Base-by-base conservation (phyloP, 116 monocot species). In the Phalaenopsis hybrid region DNA sequence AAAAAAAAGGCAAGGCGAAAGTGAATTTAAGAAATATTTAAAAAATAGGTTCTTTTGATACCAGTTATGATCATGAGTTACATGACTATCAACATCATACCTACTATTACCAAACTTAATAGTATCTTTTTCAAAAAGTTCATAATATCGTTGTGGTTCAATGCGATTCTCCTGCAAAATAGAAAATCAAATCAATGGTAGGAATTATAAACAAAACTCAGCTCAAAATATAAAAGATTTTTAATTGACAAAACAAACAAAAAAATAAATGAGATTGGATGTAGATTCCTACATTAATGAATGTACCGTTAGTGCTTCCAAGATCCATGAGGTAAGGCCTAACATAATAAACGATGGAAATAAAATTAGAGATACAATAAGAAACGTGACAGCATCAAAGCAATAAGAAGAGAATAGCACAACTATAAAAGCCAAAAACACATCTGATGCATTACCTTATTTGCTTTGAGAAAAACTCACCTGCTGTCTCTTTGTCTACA, bases 281-380 rank as follows among this genome's bases (percentile, higher is more conserved):
- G 69, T 21, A 81, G 58, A 78, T 55, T 28, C 95, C 85, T 93
- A 99, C 99, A 82, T 99, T 95, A 79, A 99, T 86, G 55, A 90
- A 99, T 65, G 94, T 99, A 67, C 95, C 95, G 85, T 99, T 95
- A 58, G 99, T 95, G 80, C 95, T 99, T 80, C 93, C 99, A 88
- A 99, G 99, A 68, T 99, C 99, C 99, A 99, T 99, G 51, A 99
- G 16, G 70, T 93, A 99, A 80, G 99, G 99, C 91, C 95, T 99
- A 81, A 73, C 10, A 76, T 73, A 80, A 57, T 58, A 82, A 51
- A 81, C 17, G 72, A 76, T 6, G 31, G 44, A n/a, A 75, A 23
- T 45, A 45, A n/a, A 33, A 75, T 45, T n/a, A 75, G 41, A 20
- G 4, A 23, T 65, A 34, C 70, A 37, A 61, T 70, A 37, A 37